Evolutionary conservation across 202 grass and related monocot genomes (phyloP).

Genomic region (Elaeis oleifera): DNA sequence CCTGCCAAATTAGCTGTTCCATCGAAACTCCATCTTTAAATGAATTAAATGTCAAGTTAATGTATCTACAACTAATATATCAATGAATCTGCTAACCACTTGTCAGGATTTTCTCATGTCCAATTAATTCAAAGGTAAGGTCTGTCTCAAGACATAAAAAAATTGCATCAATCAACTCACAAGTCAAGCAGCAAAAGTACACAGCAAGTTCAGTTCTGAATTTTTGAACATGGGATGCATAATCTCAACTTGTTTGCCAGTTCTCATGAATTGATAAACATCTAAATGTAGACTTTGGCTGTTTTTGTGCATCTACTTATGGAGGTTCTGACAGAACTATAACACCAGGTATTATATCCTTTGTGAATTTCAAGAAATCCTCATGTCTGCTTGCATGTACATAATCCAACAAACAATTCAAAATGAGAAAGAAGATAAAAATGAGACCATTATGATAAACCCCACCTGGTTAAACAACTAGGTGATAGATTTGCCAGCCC

Average conservation of each 20-base stretch:
- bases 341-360: constrained; percentile 1
- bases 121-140: not conserved
- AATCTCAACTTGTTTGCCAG: no score
- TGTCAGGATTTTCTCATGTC: not conserved
- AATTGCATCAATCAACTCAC: no score
- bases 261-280: no score
- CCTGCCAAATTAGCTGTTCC: no score
- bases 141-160: no score
- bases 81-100: not conserved
- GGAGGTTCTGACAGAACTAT: no score
- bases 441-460: constrained; percentile 11
- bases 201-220: no score
- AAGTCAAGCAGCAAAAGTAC: no score
- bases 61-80: not conserved
- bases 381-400: not conserved
- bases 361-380: not conserved
- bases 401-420: not conserved
- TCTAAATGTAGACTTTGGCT: no score
- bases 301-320: no score
- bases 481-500: constrained; percentile 96
- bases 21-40: constrained; percentile 6
- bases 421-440: not conserved
- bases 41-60: not conserved
- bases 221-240: no score
- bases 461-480: constrained; percentile 27